These are phyloP conservation scores for Candida methanosorbosa DNA, from an alignment of 805 yeast genomes.

Conservation along the genomic window DNA sequence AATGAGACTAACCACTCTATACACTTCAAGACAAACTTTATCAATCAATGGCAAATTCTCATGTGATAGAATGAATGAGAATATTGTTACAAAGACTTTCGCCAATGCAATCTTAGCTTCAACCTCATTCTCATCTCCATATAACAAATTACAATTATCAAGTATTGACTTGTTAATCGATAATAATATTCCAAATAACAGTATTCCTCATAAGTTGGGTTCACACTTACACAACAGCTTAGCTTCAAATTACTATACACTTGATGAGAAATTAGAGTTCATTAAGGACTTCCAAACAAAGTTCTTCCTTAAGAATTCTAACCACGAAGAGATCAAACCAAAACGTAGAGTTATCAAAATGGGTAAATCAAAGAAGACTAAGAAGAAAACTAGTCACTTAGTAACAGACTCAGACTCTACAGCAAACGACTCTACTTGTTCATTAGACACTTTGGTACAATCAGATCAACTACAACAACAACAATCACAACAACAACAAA, in stretches of 20 bases:
- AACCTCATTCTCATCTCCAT: conserved; percentile 15
- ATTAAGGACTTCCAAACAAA: conserved; percentile 39
- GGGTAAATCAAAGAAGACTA: conserved; percentile 10
- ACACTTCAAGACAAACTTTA: conserved; percentile 72
- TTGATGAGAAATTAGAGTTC: conserved; percentile 28
- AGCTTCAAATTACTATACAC: too few species aligned
- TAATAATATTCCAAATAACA: too few species aligned
- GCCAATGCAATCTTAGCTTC: conserved; percentile 20
- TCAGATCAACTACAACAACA: neutral
- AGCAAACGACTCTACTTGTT: too few species aligned
- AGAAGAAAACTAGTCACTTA: too few species aligned
- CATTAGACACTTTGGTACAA: too few species aligned
- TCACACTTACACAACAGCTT: too few species aligned
- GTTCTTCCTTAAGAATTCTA: conserved; percentile 26
- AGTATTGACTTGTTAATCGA: conserved; percentile 19
- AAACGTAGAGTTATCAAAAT: conserved; percentile 34
- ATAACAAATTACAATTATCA: conserved; percentile 25
- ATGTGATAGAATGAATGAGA: conserved; percentile 24
- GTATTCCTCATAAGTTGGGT: too few species aligned
- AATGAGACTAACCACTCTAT: conserved; percentile 57
- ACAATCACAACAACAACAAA: neutral
- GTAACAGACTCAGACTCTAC: too few species aligned
- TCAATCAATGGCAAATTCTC: conserved; percentile 40
- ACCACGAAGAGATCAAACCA: conserved; percentile 22
- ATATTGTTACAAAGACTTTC: conserved; percentile 24